Conservation (phyloP, 2,329 filamentous ascomycete genomes). For the Aspergillus pseudoterreus region DNA sequence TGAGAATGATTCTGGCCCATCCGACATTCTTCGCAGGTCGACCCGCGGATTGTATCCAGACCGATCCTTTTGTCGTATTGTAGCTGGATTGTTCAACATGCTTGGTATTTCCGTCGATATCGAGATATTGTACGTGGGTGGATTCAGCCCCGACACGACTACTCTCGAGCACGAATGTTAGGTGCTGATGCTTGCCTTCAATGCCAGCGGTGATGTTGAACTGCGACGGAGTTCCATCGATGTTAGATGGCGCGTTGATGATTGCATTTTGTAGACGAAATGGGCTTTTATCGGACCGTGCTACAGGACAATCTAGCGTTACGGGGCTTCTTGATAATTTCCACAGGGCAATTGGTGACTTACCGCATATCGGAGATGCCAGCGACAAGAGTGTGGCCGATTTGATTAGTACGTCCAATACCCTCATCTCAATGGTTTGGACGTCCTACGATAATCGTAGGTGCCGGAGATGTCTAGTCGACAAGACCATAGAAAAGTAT, state of each 20-base stretch:
- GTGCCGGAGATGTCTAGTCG: background rate
- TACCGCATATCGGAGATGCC: background rate
- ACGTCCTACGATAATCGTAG: background rate
- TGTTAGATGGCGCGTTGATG: background rate
- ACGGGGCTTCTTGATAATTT: background rate
- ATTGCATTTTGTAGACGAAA: background rate
- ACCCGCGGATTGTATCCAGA: background rate
- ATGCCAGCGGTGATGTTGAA: conserved; percentile 5
- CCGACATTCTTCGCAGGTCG: background rate
- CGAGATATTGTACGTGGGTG: conserved; percentile 4
- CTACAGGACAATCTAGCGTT: background rate
- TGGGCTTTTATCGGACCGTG: background rate
- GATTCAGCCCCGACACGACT: background rate
- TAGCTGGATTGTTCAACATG: background rate
- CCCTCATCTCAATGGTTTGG: background rate
- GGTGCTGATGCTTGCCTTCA: background rate
- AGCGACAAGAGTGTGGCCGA: background rate
- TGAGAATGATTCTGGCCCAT: background rate
- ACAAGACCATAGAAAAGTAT: background rate
- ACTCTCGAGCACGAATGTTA: conserved; percentile 3
- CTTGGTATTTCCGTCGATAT: background rate
- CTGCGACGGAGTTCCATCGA: background rate
- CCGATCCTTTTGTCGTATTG: conserved; percentile 3
- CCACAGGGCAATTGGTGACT: background rate
- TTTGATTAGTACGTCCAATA: background rate